Conservation (phyloP, 306 rosid genomes). For the Hylodesmum podocarpum region DNA sequence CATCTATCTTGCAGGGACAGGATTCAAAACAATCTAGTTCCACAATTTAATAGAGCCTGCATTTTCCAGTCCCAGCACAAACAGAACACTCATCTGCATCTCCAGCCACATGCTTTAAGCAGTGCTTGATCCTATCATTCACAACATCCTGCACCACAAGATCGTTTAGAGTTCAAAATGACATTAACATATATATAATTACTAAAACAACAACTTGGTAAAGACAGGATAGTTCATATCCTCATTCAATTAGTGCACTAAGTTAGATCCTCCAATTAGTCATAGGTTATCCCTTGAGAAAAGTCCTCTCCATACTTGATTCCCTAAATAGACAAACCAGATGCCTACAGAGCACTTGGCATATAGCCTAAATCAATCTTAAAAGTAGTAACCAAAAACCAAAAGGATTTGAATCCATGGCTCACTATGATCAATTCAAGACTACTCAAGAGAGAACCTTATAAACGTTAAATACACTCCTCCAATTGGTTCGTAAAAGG, state of each 20-base stretch:
- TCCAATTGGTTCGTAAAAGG: neutral
- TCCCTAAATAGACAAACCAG: neutral
- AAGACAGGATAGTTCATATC: neutral
- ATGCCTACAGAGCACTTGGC: neutral
- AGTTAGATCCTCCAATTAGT: neutral
- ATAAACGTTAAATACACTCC: neutral
- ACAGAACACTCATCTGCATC: constrained; percentile 73
- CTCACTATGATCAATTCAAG: neutral
- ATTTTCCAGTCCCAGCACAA: constrained; percentile 86
- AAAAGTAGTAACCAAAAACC: constrained; percentile 1
- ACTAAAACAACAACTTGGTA: neutral
- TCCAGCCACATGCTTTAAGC: constrained; percentile 76
- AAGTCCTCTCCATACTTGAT: neutral
- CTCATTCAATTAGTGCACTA: neutral
- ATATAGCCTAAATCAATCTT: neutral
- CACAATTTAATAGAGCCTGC: constrained; percentile 52
- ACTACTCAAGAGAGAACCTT: neutral
- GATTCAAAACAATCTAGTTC: neutral
- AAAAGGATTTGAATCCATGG: neutral
- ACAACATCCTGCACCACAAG: constrained; percentile 73
- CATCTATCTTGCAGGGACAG: neutral
- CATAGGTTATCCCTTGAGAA: neutral
- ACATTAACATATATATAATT: neutral
- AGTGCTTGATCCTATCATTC: constrained; percentile 75
- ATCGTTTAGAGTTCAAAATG: constrained; percentile 25